Percentiles rank a stretch among this genome's conserved stretches.
phyloP scores from a whole-genome alignment of 129 eudicot genomes.

The Escallonia rubra region DNA sequence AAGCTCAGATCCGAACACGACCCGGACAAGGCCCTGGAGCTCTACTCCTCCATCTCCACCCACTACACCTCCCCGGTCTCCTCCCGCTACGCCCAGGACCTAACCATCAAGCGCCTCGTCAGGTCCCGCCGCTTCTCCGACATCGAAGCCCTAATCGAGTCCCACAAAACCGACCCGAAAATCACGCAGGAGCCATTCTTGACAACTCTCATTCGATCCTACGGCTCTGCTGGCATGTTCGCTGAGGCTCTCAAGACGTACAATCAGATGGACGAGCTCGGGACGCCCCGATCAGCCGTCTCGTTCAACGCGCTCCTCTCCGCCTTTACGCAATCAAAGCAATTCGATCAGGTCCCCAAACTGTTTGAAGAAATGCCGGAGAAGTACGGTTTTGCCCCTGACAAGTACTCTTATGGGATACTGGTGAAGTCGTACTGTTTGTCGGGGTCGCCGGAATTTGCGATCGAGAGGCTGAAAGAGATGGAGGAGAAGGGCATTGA shows the following conservation, averaged over 20 bases:
- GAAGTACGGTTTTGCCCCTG: slow-evolving; percentile 44
- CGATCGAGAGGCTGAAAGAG: slow-evolving; percentile 50
- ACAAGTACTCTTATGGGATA: slow-evolving; percentile 59
- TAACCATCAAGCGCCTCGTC: slow-evolving; percentile 75
- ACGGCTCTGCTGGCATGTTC: slow-evolving; percentile 82
- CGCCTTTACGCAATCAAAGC: slow-evolving; percentile 43
- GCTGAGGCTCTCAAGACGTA: slow-evolving; percentile 64
- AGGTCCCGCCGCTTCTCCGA: slow-evolving; percentile 58
- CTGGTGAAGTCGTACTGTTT: slow-evolving; percentile 68
- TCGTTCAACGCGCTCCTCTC: slow-evolving; percentile 72
- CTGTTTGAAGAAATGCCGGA: slow-evolving; percentile 71
- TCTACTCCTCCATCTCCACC: slow-evolving; percentile 57
- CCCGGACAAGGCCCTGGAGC: slow-evolving; percentile 70
- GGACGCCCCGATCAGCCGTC: slow-evolving; percentile 58
- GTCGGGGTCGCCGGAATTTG: slow-evolving; percentile 54
- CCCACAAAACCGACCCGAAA: slow-evolving; percentile 64
- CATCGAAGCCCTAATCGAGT: slow-evolving; percentile 65
- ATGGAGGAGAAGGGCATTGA: slow-evolving; percentile 59
- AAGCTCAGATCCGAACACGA: slow-evolving; percentile 54
- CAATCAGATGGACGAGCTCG: slow-evolving; percentile 54
- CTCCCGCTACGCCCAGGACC: slow-evolving; percentile 65
- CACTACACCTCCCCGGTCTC: slow-evolving; percentile 54
- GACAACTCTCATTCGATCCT: slow-evolving; percentile 63
- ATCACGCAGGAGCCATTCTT: slow-evolving; percentile 58
- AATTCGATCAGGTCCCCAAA: slow-evolving; percentile 34